Percentiles rank a stretch among this genome's conserved stretches.
Conservation (phyloP, 2,329 filamentous ascomycete species). For the Herpotrichia juniperi region DNA sequence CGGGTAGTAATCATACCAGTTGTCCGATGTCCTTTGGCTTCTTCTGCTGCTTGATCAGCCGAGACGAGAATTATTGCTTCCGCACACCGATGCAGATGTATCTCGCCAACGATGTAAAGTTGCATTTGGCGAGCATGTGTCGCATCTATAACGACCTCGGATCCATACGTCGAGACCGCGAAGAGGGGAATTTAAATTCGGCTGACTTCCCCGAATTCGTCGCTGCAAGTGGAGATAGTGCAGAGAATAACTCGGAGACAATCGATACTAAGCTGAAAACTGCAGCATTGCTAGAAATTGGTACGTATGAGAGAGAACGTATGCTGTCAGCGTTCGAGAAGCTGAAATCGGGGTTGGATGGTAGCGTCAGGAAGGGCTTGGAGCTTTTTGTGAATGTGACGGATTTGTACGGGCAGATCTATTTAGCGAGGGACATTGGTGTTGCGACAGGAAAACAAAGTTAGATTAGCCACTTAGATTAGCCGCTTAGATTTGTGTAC, state of each 20-base stretch:
- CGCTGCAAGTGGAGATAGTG: not conserved
- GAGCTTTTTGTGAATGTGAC: not conserved
- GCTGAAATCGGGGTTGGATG: not conserved
- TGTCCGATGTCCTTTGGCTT: conserved; percentile 29
- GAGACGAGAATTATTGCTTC: conserved; percentile 8
- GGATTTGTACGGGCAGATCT: conserved; percentile 2
- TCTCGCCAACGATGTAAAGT: conserved; percentile 15
- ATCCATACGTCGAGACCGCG: conserved; percentile 23
- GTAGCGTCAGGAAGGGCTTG: not conserved
- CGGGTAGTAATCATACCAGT: conserved; percentile 20
- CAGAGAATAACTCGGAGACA: no score
- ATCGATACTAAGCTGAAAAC: not conserved
- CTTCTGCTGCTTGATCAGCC: conserved; percentile 20
- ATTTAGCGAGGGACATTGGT: conserved; percentile 1
- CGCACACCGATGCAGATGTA: conserved; percentile 12
- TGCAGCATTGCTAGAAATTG: not conserved
- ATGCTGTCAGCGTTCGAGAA: not conserved
- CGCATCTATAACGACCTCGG: conserved; percentile 37
- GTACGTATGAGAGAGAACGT: not conserved
- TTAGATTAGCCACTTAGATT: no score
- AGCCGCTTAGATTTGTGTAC: no score
- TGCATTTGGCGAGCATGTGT: conserved; percentile 29
- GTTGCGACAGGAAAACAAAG: not conserved
- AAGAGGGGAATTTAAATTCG: conserved; percentile 28
- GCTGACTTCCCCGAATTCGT: conserved; percentile 8